Base-by-base conservation (phyloP, 768 basidiomycete genomes). In the Russula sp. region DNA sequence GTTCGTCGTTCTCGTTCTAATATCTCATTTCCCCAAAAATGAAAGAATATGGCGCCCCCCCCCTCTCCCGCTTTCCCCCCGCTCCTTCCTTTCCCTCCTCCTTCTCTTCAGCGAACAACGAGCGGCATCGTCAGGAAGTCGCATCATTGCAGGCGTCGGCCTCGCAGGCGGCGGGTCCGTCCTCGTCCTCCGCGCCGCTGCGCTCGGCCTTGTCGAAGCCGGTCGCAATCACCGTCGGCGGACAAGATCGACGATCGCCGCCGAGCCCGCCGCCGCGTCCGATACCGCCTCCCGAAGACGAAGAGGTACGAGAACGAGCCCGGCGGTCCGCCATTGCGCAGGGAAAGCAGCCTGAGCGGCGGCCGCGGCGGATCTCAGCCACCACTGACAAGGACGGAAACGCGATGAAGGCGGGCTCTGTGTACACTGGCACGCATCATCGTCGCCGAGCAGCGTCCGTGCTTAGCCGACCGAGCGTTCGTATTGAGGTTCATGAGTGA, bases 1-100 rank as follows among this genome's bases (percentile, higher is more conserved):
- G 89, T 89, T 51, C 74, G 72, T 66, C 7, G 18, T 42, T 48
- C 14, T n/a, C 20, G n/a, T 3, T 11, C 42, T 20, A 6, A 7
- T 9, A 6, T 11, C 22, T 25, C 10, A 22, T 25, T 11, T 46
- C 22, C 10, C n/a, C 25, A 29, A 29, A 29, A 29, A 2, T 29
- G 25, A 22, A 46, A 38, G 2, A 8, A 38, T 38, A 38, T 29
- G 25, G 25, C 25, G 25, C 25, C 36, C 8, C n/a, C 25, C 36
- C 8, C n/a, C 42, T 2, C 14, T n/a, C 47, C 47, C 11, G 10
- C 11, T 25, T 45, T n/a, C n/a, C 5, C 43, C 8, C n/a, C 18
- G 7, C 25, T 35, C 41, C 22, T 32, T 22, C 11, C 5, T 41
- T 14, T 18, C 18, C 11, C 18, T 43, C 34, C 18, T 11, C 58